Conservation (phyloP, 768 basidiomycete species). For the Boletus rufocinnamomeus region DNA sequence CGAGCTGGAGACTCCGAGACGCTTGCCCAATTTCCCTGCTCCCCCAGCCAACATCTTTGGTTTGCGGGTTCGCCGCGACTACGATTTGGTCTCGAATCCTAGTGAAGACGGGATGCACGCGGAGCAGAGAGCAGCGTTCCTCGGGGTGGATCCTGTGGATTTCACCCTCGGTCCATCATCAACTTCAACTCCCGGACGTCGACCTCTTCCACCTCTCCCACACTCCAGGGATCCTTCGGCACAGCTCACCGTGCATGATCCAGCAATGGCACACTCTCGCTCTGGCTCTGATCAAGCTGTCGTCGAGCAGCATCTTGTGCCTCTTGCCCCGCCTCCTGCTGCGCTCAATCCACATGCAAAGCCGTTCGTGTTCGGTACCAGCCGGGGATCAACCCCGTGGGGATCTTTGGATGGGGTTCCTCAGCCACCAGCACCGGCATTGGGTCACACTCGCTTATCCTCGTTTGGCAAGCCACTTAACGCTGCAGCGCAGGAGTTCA, state of each 20-base stretch:
- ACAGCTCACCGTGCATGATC: constrained; percentile 62
- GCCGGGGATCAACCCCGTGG: constrained; percentile 38
- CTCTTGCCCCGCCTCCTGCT: constrained; percentile 23
- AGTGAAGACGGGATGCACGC: constrained; percentile 66
- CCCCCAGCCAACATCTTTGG: constrained; percentile 60
- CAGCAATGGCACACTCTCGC: constrained; percentile 65
- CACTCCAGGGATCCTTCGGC: constrained; percentile 68
- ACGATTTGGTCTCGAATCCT: constrained; percentile 83
- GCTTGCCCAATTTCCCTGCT: constrained; percentile 77
- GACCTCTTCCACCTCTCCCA: constrained; percentile 59
- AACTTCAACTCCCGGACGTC: constrained; percentile 42
- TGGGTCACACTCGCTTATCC: constrained; percentile 40
- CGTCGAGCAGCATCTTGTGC: constrained; percentile 20
- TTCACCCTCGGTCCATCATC: constrained; percentile 51
- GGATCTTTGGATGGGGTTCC: constrained; percentile 29
- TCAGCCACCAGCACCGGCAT: constrained; percentile 41
- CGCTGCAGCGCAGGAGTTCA: constrained; percentile 78
- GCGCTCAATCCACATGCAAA: constrained; percentile 78
- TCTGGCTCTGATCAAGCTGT: constrained; percentile 45
- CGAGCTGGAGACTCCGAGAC: constrained; percentile 64
- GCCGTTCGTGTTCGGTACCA: constrained; percentile 76
- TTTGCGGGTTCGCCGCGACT: constrained; percentile 46
- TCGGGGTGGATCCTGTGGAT: constrained; percentile 43
- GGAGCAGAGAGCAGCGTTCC: constrained; percentile 42
- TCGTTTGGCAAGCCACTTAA: constrained; percentile 73